A percentile compares a stretch with the other conserved stretches of the same genome.
These are phyloP conservation scores for Kwoniella mangroviensis DNA, from an alignment of 768 basidiomycete species.

Conservation along the genomic window DNA sequence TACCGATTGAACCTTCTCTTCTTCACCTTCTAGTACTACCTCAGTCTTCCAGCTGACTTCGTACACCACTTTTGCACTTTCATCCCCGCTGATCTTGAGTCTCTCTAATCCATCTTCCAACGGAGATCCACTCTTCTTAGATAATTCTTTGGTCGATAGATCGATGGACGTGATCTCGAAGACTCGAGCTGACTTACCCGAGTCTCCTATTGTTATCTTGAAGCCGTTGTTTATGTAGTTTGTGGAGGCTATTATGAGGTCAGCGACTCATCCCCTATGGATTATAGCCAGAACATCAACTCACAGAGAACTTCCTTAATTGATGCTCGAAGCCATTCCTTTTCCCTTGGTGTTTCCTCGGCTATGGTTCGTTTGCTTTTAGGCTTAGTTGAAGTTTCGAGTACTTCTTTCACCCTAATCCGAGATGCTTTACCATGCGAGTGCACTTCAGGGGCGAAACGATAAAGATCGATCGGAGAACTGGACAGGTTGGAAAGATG, in stretches of 20 bases:
- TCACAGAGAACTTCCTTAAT: conserved; percentile 47
- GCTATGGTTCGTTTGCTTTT: conserved; percentile 6
- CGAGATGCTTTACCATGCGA: conserved; percentile 10
- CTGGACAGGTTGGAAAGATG: conserved; percentile 7
- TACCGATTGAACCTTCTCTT: neutral
- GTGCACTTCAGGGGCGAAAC: conserved; percentile 30
- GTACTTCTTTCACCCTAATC: conserved; percentile 21
- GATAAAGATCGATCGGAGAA: conserved; percentile 28
- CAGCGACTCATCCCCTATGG: neutral
- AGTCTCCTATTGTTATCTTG: conserved; percentile 20
- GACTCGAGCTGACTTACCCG: conserved; percentile 10
- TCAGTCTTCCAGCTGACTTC: conserved; percentile 45
- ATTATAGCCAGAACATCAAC: neutral
- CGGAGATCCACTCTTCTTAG: conserved; percentile 10
- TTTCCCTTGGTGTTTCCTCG: conserved; percentile 30
- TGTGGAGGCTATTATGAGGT: neutral
- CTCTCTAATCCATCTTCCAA: conserved; percentile 29
- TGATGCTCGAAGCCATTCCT: conserved; percentile 40
- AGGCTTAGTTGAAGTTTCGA: conserved; percentile 4
- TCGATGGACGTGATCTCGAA: conserved; percentile 25
- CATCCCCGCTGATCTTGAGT: conserved; percentile 18
- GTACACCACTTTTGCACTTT: conserved; percentile 18
- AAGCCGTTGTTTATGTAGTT: conserved; percentile 18
- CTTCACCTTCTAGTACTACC: conserved; percentile 22
- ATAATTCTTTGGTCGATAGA: conserved; percentile 14